Percentiles rank a stretch among this genome's conserved stretches.
Conservation (phyloP, 139 green algal genomes). For the Spirogloea muscicola region DNA sequence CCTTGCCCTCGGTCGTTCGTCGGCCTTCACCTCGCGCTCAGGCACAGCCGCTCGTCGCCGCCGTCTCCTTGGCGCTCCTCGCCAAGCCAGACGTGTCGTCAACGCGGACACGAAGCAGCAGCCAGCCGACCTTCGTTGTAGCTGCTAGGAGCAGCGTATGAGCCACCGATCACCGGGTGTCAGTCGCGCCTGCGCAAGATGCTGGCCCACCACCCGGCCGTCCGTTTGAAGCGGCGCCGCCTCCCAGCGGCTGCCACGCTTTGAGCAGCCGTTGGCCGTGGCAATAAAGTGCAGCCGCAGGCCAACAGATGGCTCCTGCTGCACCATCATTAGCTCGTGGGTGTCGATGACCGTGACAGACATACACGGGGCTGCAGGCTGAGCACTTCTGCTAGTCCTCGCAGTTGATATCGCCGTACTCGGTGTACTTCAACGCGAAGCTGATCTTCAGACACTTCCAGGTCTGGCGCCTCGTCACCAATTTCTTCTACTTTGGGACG, state of each 20-base stretch:
- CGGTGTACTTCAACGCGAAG: constrained; percentile 94
- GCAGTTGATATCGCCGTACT: constrained; percentile 85
- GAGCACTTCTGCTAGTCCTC: no score
- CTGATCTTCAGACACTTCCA: constrained; percentile 86
- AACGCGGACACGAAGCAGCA: no score
- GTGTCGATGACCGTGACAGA: not conserved
- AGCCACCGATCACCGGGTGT: no score
- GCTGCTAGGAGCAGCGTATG: no score
- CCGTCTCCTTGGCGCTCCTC: no score
- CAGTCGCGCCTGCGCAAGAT: no score
- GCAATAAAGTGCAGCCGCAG: not conserved
- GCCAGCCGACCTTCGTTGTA: no score
- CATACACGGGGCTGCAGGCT: not conserved
- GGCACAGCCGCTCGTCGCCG: no score
- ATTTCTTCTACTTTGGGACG: constrained; percentile 97
- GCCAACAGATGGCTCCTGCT: not conserved
- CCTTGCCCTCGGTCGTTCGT: not conserved
- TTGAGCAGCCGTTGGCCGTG: not conserved
- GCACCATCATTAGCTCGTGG: not conserved
- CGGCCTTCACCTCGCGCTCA: no score
- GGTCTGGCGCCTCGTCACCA: constrained; percentile 92
- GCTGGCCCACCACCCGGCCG: no score
- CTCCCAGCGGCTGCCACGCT: not conserved
- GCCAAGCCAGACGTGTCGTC: no score
- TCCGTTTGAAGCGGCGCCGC: no score